Conservation (phyloP, 2,329 filamentous ascomycete species). For the Falciphora oryzae region DNA sequence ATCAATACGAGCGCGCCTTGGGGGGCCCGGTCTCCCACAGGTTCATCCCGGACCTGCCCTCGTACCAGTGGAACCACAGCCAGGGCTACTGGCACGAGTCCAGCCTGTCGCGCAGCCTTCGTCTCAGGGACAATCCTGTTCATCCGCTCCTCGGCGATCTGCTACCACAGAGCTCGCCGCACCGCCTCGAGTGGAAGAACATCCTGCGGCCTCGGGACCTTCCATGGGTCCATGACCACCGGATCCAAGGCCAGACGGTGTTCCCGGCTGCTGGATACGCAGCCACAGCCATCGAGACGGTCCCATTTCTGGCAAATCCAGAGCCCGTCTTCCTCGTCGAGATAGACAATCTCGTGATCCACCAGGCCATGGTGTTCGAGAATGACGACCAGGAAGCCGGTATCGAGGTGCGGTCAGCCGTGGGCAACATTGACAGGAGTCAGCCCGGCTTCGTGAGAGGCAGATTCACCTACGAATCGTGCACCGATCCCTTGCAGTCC, state of each 20-base stretch:
- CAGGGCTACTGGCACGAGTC: slow-evolving; percentile 11
- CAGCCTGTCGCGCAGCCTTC: slow-evolving; percentile 7
- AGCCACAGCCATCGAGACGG: slow-evolving; percentile 6
- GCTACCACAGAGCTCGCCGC: slow-evolving; percentile 12
- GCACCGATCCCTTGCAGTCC: too few relatives aligned
- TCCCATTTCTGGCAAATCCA: too few relatives aligned
- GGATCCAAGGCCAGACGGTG: slow-evolving; percentile 26
- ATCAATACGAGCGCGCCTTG: too few relatives aligned
- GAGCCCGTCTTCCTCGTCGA: background rate
- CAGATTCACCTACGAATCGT: too few relatives aligned
- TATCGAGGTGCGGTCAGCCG: too few relatives aligned
- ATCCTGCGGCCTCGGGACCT: slow-evolving; percentile 20
- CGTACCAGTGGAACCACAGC: slow-evolving; percentile 40
- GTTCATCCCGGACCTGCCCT: slow-evolving; percentile 30
- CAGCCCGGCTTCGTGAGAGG: too few relatives aligned
- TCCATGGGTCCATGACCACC: slow-evolving; percentile 35
- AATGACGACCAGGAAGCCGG: background rate
- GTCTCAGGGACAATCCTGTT: background rate
- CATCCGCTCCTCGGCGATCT: slow-evolving; percentile 12
- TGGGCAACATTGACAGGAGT: too few relatives aligned
- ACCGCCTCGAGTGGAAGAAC: slow-evolving; percentile 24
- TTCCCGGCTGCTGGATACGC: slow-evolving; percentile 26
- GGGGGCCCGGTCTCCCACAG: too few relatives aligned
- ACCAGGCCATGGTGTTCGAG: background rate
- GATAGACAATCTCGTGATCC: background rate